Percentiles rank a stretch among this genome's conserved stretches.
These are phyloP conservation scores for Chromera velia DNA, from an alignment of 73 alveolate species.

Conservation along the genomic window DNA sequence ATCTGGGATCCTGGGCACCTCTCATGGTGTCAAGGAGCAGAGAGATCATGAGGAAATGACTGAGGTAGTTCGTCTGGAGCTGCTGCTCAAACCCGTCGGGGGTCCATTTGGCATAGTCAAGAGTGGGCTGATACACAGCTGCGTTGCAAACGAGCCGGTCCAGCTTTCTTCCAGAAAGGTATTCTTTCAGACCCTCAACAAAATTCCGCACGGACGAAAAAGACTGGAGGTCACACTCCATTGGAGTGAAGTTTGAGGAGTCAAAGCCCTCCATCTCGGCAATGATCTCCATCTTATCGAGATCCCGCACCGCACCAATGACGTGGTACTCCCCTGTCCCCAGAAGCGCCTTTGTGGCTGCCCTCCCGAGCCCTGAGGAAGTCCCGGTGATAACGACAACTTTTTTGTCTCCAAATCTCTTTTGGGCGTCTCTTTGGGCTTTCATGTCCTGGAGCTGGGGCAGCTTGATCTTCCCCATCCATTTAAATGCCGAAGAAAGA, in stretches of 20 bases:
- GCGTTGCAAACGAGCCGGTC: conserved; percentile 43
- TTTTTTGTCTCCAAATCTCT: background rate
- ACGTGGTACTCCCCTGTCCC: conserved; percentile 17
- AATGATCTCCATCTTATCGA: conserved; percentile 35
- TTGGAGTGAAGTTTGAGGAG: conserved; percentile 19
- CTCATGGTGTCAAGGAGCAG: background rate
- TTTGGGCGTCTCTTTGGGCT: too few relatives aligned
- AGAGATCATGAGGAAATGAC: conserved; percentile 5
- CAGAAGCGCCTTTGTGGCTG: conserved; percentile 22
- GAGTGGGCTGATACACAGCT: conserved; percentile 34
- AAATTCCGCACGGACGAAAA: background rate
- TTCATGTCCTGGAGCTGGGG: too few relatives aligned
- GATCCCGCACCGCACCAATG: conserved; percentile 30
- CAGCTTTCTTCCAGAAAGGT: conserved; percentile 22
- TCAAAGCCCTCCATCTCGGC: conserved; percentile 42
- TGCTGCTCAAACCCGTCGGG: conserved; percentile 38
- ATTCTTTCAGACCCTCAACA: conserved; percentile 20
- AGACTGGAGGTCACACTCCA: conserved; percentile 2
- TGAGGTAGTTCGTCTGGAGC: conserved; percentile 33
- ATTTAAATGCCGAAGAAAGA: too few relatives aligned
- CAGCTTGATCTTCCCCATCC: too few relatives aligned
- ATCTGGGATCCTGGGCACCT: conserved; percentile 17
- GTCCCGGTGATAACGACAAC: conserved; percentile 39
- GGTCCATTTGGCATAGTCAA: conserved; percentile 36
- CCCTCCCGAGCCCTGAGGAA: conserved; percentile 31